phyloP scores from a whole-genome alignment of 805 yeast species.

The Starmerella powellii region DNA sequence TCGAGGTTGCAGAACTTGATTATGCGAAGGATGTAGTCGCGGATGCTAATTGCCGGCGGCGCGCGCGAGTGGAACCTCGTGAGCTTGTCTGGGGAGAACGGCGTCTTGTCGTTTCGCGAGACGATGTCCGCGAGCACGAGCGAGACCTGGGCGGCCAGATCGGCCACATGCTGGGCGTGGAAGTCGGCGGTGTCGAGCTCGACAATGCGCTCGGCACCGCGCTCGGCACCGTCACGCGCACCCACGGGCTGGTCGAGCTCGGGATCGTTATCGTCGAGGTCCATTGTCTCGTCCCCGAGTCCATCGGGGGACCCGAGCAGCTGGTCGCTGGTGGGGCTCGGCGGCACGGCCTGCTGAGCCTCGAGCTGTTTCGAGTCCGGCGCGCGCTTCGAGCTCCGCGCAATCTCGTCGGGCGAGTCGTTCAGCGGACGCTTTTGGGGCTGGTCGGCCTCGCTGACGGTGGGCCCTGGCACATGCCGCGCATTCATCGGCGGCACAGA shows the following conservation, averaged over 20 bases:
- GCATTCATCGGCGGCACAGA: too few species aligned
- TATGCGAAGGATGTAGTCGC: constrained; percentile 62
- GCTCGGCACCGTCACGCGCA: background rate
- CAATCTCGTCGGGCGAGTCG: constrained; percentile 5
- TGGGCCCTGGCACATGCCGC: too few species aligned
- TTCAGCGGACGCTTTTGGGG: background rate
- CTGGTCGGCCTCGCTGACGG: too few species aligned
- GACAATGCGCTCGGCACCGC: background rate
- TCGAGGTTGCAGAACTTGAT: constrained; percentile 77
- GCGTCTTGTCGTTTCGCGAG: constrained; percentile 50
- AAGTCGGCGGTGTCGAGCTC: constrained; percentile 28
- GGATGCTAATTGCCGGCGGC: constrained; percentile 77
- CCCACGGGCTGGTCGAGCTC: background rate
- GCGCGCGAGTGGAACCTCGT: constrained; percentile 90
- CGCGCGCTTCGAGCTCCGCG: background rate
- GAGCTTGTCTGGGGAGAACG: constrained; percentile 34
- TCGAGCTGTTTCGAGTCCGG: background rate
- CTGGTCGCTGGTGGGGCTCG: constrained; percentile 14
- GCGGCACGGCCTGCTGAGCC: constrained; percentile 6
- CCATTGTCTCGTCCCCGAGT: background rate
- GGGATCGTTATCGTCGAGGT: background rate
- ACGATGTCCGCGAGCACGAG: constrained; percentile 73
- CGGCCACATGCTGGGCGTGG: constrained; percentile 55
- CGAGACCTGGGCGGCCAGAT: constrained; percentile 57
- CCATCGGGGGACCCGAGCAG: constrained; percentile 7